phyloP scores from a whole-genome alignment of 2,329 filamentous ascomycete genomes.

The Phaeomoniella chlamydospora region DNA sequence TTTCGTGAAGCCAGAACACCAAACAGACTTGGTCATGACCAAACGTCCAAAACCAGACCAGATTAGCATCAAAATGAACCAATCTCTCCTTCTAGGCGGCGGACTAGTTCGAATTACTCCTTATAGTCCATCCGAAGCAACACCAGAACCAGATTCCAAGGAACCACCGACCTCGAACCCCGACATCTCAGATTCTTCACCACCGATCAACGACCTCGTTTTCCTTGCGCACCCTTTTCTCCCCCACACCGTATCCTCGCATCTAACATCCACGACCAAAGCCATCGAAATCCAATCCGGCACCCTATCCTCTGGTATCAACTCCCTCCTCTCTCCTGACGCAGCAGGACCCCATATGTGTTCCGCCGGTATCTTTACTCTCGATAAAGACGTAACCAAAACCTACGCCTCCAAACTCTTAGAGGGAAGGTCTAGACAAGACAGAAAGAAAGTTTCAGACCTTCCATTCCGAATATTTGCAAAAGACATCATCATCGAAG shows the following conservation, averaged over 20 bases:
- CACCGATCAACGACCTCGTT: neutral
- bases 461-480: constrained; percentile 70
- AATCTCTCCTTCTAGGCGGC: constrained; percentile 71
- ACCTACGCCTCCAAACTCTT: constrained; percentile 61
- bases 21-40: constrained; percentile 62
- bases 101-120: constrained; percentile 83
- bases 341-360: constrained; percentile 37
- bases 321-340: constrained; percentile 25
- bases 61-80: constrained; percentile 54
- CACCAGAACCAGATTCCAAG: neutral
- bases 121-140: constrained; percentile 39
- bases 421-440: constrained; percentile 31
- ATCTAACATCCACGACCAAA: constrained; percentile 68
- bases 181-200: constrained; percentile 3
- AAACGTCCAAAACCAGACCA: constrained; percentile 60
- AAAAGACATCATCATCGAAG: constrained; percentile 77
- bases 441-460: constrained; percentile 29
- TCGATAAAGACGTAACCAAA: constrained; percentile 74
- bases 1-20: constrained; percentile 53
- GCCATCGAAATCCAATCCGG: constrained; percentile 59
- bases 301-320: constrained; percentile 45
- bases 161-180: constrained; percentile 4
- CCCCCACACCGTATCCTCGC: constrained; percentile 37
- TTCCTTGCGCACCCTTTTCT: constrained; percentile 70
- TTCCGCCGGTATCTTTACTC: constrained; percentile 59